Percentiles rank a stretch among this genome's conserved stretches.
Conservation (phyloP, 2,329 filamentous ascomycete genomes). For the Waltergamsia citrina region DNA sequence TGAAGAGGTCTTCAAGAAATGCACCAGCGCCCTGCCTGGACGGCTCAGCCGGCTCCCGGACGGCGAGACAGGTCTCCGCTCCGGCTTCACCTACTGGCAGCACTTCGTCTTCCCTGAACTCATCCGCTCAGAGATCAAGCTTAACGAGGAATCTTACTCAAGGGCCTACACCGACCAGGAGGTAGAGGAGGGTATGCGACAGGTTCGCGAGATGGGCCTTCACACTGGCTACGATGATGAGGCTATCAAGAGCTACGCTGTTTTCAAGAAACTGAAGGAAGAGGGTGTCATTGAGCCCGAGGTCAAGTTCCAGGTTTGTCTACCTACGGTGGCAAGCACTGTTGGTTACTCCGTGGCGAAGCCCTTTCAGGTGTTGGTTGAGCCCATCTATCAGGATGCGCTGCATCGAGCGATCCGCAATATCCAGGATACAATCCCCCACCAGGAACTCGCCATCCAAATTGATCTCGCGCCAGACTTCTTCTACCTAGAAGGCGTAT, state of each 20-base stretch:
- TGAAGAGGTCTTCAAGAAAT: neutral
- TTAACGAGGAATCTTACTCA: neutral
- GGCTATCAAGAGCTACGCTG: neutral
- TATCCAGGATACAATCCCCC: slow-evolving; percentile 1
- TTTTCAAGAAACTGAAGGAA: neutral
- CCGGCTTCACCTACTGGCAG: neutral
- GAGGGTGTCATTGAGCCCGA: neutral
- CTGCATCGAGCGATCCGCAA: neutral
- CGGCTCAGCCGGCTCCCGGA: neutral
- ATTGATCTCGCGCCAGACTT: neutral
- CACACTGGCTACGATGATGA: slow-evolving; percentile 1
- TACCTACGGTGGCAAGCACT: neutral
- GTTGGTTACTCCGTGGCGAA: neutral
- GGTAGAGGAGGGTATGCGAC: neutral
- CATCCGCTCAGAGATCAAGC: neutral
- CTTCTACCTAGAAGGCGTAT: neutral
- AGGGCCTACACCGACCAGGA: neutral
- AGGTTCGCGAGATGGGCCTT: neutral
- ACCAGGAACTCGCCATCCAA: neutral
- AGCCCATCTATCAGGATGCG: neutral
- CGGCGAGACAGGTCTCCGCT: neutral
- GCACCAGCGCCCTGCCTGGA: neutral
- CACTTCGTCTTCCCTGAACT: neutral
- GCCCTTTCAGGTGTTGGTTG: neutral
- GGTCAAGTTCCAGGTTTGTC: neutral